phyloP scores from a whole-genome alignment of 2,329 filamentous ascomycete genomes.

The Seiridium unicorne region DNA sequence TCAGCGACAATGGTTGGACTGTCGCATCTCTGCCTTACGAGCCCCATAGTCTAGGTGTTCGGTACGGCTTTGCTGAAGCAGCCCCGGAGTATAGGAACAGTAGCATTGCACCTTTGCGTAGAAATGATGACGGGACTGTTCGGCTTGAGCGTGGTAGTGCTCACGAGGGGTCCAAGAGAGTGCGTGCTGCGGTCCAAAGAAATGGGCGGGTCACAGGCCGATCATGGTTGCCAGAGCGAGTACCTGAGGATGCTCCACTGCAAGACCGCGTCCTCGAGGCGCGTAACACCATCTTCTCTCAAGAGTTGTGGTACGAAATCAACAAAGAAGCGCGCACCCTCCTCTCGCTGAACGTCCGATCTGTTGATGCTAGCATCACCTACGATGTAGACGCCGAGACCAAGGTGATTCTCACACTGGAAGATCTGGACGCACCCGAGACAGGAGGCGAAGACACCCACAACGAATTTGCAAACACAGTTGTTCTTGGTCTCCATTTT shows the following conservation, averaged over 20 bases:
- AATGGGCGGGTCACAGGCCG: conserved; percentile 58
- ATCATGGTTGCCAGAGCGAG: conserved; percentile 48
- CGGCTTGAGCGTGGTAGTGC: conserved; percentile 64
- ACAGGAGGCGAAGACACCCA: conserved; percentile 34
- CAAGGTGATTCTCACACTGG: conserved; percentile 67
- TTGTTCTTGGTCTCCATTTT: conserved; percentile 69
- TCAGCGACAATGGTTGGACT: conserved; percentile 84
- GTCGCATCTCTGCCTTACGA: conserved; percentile 75
- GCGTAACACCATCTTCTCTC: conserved; percentile 75
- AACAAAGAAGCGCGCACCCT: conserved; percentile 76
- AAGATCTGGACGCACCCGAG: conserved; percentile 53
- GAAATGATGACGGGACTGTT: conserved; percentile 72
- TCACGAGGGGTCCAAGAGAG: conserved; percentile 51
- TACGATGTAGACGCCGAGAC: conserved; percentile 52
- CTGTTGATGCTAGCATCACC: conserved; percentile 56
- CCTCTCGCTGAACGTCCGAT: conserved; percentile 67
- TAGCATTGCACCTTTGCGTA: conserved; percentile 77
- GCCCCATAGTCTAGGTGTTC: conserved; percentile 73
- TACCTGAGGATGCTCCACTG: conserved; percentile 57
- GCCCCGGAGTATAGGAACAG: conserved; percentile 60
- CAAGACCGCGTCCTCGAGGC: conserved; percentile 71
- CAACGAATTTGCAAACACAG: conserved; percentile 58
- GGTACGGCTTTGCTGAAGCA: conserved; percentile 83
- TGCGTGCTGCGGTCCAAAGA: conserved; percentile 67
- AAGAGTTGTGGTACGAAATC: conserved; percentile 90